Evolutionary conservation across 495 filamentous ascomycete genomes (phyloP).

Genomic region (Penicillium macrosclerotiorum): DNA sequence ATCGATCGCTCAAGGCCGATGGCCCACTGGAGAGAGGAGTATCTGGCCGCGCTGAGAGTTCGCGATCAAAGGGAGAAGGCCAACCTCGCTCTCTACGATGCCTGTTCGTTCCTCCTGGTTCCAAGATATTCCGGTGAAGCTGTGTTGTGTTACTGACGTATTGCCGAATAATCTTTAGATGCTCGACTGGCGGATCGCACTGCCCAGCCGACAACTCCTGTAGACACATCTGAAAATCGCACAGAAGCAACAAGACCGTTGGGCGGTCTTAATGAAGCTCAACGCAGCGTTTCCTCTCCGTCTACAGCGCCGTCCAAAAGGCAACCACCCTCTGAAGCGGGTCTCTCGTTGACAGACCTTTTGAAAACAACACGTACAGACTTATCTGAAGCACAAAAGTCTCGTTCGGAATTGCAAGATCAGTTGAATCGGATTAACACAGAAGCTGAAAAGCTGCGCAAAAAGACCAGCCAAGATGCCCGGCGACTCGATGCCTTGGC

Average conservation of each 20-base stretch:
- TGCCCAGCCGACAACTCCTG: conserved; percentile 47
- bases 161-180: conserved; percentile 46
- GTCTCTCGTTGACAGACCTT: conserved; percentile 29
- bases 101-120: conserved; percentile 44
- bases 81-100: conserved; percentile 52
- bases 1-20: conserved; percentile 32
- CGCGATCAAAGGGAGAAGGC: conserved; percentile 59
- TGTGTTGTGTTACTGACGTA: conserved; percentile 20
- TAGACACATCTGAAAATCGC: conserved; percentile 3
- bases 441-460: conserved; percentile 58
- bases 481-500: conserved; percentile 60
- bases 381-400: conserved; percentile 71
- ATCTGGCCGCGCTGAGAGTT: conserved; percentile 50
- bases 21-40: conserved; percentile 60
- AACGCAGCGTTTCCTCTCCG: conserved; percentile 14
- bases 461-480: conserved; percentile 51
- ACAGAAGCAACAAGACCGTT: conserved; percentile 4
- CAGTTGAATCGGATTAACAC: conserved; percentile 57
- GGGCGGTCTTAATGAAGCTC: conserved; percentile 12
- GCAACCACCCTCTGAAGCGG: conserved; percentile 18
- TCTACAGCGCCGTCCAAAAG: conserved; percentile 23
- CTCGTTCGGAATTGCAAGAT: conserved; percentile 62
- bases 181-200: conserved; percentile 68
- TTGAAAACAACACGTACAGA: conserved; percentile 57
- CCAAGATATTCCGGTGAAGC: not conserved